Conservation (phyloP, 2,329 filamentous ascomycete genomes). For the Clarireedia paspali region DNA sequence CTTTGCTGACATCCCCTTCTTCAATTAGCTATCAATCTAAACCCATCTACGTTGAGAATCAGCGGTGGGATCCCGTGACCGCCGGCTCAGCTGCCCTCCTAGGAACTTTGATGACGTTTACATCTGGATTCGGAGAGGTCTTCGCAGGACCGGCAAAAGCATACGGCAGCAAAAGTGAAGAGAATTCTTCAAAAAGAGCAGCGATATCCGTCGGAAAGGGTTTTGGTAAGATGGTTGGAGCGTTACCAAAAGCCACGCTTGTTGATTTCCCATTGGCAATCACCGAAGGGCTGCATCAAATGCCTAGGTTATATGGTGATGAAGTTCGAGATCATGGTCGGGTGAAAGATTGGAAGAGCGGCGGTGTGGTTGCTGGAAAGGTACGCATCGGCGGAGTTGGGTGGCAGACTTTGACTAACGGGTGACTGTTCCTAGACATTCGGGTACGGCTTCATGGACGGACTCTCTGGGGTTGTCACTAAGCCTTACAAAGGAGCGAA, state of each 20-base stretch:
- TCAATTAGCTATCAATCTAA: background rate
- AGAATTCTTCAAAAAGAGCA: background rate
- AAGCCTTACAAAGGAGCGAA: conserved; percentile 10
- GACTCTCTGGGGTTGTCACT: conserved; percentile 4
- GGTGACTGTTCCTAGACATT: background rate
- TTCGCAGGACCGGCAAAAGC: background rate
- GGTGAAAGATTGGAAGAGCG: conserved; percentile 9
- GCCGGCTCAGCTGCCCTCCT: background rate
- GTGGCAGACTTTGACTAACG: background rate
- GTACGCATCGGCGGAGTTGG: background rate
- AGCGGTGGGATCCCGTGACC: background rate
- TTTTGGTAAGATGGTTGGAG: conserved; percentile 1
- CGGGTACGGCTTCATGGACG: conserved; percentile 10
- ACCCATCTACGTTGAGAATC: background rate
- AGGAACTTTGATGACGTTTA: background rate
- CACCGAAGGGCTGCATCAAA: conserved; percentile 8
- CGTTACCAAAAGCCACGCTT: conserved; percentile 5
- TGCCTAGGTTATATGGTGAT: conserved; percentile 9
- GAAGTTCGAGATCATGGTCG: conserved; percentile 6
- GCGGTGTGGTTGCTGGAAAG: conserved; percentile 9
- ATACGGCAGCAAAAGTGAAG: background rate
- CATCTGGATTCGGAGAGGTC: background rate
- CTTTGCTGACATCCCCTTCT: no score
- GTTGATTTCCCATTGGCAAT: conserved; percentile 8
- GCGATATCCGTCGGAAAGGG: conserved; percentile 6